Evolutionary conservation across 2,329 filamentous ascomycete species (phyloP).

Genomic region (Hypoxylon sp.): DNA sequence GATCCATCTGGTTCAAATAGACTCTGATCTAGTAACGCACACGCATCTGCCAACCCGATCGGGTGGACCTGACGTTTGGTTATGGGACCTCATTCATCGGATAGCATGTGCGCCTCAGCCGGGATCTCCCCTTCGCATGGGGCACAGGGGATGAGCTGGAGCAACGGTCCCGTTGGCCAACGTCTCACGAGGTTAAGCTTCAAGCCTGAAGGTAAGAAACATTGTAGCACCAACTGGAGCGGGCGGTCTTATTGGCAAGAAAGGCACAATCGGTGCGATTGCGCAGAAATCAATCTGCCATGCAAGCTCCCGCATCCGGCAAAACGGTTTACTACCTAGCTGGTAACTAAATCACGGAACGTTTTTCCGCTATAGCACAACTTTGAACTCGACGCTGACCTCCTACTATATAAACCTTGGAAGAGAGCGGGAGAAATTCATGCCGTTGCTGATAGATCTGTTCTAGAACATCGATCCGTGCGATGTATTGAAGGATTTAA

Average conservation of each 20-base stretch:
- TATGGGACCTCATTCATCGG: conserved; percentile 22
- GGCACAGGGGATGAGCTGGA: background rate
- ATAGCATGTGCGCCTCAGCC: conserved; percentile 17
- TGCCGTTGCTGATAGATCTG: conserved; percentile 19
- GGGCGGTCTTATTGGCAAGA: conserved; percentile 11
- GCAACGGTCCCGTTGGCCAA: conserved; percentile 4
- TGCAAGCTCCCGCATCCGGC: conserved; percentile 33
- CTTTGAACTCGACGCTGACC: background rate
- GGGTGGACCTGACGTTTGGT: conserved; percentile 20
- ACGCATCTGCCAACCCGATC: conserved; percentile 23
- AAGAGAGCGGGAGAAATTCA: conserved; percentile 18
- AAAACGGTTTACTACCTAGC: conserved; percentile 39
- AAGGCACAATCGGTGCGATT: conserved; percentile 12
- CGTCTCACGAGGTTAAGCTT: conserved; percentile 1
- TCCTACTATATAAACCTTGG: conserved; percentile 14
- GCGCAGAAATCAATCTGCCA: conserved; percentile 22
- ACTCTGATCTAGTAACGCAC: conserved; percentile 25
- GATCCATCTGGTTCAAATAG: conserved; percentile 30
- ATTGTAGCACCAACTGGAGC: conserved; percentile 6
- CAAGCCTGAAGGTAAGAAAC: conserved; percentile 6
- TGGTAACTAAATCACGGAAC: conserved; percentile 29
- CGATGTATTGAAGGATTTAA: conserved; percentile 7
- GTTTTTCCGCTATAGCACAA: conserved; percentile 25
- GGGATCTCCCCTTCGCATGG: conserved; percentile 16
- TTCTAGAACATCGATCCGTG: conserved; percentile 25